These are phyloP conservation scores for Domatiomyces catenatus DNA, from an alignment of 2,329 filamentous ascomycete species.

Conservation along the genomic window DNA sequence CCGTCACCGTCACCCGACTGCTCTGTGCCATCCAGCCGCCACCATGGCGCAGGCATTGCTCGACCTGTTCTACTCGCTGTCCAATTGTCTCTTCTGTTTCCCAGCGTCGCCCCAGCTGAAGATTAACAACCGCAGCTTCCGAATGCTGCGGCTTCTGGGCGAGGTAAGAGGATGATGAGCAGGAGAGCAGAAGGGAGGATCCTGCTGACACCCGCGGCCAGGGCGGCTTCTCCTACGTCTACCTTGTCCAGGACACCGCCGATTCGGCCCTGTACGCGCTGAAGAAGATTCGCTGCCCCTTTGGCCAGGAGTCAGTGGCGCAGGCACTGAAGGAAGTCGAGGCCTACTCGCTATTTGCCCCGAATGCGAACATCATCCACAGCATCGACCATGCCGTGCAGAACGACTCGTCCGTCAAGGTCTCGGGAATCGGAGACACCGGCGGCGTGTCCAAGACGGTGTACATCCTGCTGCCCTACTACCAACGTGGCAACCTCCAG, in stretches of 20 bases:
- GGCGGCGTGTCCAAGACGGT: conserved; percentile 65
- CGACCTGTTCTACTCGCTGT: conserved; percentile 79
- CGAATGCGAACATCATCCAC: conserved; percentile 72
- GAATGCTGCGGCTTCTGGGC: conserved; percentile 82
- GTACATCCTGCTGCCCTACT: conserved; percentile 92
- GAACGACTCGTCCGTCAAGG: conserved; percentile 46
- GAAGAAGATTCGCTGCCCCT: conserved; percentile 98
- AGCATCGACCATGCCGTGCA: conserved; percentile 69
- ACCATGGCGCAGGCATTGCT: conserved; percentile 70
- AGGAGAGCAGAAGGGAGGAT: neutral
- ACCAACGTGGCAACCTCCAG: conserved; percentile 84
- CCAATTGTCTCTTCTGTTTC: conserved; percentile 93
- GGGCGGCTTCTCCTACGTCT: conserved; percentile 98
- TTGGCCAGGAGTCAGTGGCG: conserved; percentile 88
- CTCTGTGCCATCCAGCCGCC: neutral
- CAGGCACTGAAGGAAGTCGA: conserved; percentile 95
- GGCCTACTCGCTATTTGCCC: conserved; percentile 79
- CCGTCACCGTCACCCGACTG: neutral
- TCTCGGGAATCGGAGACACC: conserved; percentile 36
- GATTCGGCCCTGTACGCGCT: conserved; percentile 70
- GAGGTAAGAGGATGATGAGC: conserved; percentile 44
- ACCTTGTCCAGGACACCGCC: conserved; percentile 84
- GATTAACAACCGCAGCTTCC: conserved; percentile 89
- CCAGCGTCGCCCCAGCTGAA: conserved; percentile 85
- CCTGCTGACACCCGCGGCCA: conserved; percentile 22